Evolutionary conservation across 2,329 filamentous ascomycete genomes (phyloP), one percentile per base, ranked within the genome.

Genomic region (Aaosphaeria arxii): DNA sequence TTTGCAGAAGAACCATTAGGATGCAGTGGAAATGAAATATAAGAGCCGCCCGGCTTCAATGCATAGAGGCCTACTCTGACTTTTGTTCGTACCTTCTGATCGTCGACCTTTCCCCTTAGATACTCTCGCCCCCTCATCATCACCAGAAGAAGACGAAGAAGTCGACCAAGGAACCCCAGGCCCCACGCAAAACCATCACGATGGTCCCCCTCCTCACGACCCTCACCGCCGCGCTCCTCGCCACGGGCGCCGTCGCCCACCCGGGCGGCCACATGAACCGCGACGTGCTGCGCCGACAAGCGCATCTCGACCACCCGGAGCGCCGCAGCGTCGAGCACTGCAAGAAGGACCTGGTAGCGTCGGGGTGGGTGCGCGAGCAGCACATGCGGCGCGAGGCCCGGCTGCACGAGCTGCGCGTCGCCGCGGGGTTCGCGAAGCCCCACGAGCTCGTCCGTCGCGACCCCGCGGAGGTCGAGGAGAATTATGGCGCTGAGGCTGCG

Each of bases 261-360:
- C 71, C 71, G 1, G 71, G 71, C 7, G 69, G 71, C 42, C 70
- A 74, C 47, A 56, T 47, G 43, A 63, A 67, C 53, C 61, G 50
- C 46, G 62, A 67, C 9, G 60, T 67, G 11, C 38, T 61, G 29
- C 58, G 62, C 32, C 53, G 63, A 28, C 57, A 63, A 44, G 60
- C 62, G 32, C 63, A 70, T 54, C 59, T 62, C 48, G 67, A 67
- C 7, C 69, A 73, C 40, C 68, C 73, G 4, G 56, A 63, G 39
- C 61, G 71, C 43, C 66, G 72, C 30, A 71, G 44, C 39, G 63
- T 77, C 4, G 50, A 56, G 24, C 54, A 52, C 42, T 67, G 63
- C 53, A 67, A 64, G 49, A 57, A 60, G n/a, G 58, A 62, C 45
- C 57, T 67, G 30, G 57, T 64, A 7, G 60, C 54, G 33, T 59